Conservation (phyloP, 345 rosid genomes). For the Brassica juncea region DNA sequence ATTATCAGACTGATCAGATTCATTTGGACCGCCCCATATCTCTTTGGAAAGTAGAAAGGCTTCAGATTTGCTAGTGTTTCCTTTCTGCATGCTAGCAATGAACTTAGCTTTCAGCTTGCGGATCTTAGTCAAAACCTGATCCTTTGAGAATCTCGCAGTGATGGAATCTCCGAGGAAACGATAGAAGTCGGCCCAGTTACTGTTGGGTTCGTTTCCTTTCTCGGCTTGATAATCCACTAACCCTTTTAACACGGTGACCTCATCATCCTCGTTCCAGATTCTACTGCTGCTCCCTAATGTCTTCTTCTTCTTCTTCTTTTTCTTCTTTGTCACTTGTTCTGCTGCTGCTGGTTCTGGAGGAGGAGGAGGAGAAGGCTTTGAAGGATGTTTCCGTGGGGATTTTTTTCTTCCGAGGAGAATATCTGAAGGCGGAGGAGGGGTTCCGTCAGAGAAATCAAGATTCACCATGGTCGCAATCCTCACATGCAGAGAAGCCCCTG, state of each 20-base stretch:
- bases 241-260: background rate
- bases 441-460: background rate
- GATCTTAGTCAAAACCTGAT: constrained; percentile 1
- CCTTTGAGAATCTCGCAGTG: background rate
- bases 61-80: background rate
- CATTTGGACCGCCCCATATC: background rate
- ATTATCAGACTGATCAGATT: background rate
- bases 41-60: background rate
- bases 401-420: background rate
- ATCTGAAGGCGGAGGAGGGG: background rate
- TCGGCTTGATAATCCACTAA: background rate
- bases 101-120: background rate
- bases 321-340: background rate
- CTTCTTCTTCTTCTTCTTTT: background rate
- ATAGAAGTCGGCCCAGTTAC: background rate
- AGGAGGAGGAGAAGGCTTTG: background rate
- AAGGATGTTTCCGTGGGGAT: background rate
- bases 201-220: background rate
- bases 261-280: constrained; percentile 13
- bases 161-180: background rate
- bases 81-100: background rate
- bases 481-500: background rate
- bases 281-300: background rate
- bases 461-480: constrained; percentile 16
- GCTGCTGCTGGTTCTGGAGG: background rate